Evolutionary conservation across 768 basidiomycete species (phyloP), one percentile per base, ranked within the genome.

Genomic region (Nidularia pulvinata): DNA sequence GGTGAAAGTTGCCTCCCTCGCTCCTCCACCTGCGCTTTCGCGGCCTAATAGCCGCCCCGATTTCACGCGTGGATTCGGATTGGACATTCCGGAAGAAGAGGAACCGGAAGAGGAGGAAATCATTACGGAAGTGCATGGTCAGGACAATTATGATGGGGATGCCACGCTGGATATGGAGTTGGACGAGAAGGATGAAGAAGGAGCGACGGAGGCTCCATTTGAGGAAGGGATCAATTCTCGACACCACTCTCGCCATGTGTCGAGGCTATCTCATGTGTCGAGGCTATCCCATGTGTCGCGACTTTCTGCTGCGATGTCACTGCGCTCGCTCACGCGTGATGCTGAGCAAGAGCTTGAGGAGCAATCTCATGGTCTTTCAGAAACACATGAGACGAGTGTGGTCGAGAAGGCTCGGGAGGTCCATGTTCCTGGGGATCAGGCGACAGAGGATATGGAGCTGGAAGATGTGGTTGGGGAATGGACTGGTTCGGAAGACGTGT

Each of bases 401-500:
- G 59, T 58, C 37, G 63, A 75, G 30, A 75, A 65, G 48, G 76
- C 79, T 30, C 81, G 69, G 7, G 86, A 88, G 19, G 67, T 70
- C 55, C 22, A 69, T 7, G 54, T 55, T 4, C 72, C 70, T 5
- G 66, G 65, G 37, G 64, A 66, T 6, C 65, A 58, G 3, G 64
- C 55, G 34, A 59, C 52, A 34, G 63, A 56, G 39, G 65, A 67
- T 35, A 69, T 69, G 49, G 66, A 67, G 48, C 56, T 61, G 44
- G 64, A 65, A 44, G 63, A 70, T 35, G 67, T 68, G 25, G 81
- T 83, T 22, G 86, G 75, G 5, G 91, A 92, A 59, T 92, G 91
- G 91, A 93, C 91, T 3, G 91, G 88, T 13, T 89, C 89, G 39
- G 91, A 93, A 64, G 91, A 91, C 63, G 61, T 84, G 54, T 78